Conservation (phyloP, 2,329 filamentous ascomycete species). For the Mycosphaerella arachidis region DNA sequence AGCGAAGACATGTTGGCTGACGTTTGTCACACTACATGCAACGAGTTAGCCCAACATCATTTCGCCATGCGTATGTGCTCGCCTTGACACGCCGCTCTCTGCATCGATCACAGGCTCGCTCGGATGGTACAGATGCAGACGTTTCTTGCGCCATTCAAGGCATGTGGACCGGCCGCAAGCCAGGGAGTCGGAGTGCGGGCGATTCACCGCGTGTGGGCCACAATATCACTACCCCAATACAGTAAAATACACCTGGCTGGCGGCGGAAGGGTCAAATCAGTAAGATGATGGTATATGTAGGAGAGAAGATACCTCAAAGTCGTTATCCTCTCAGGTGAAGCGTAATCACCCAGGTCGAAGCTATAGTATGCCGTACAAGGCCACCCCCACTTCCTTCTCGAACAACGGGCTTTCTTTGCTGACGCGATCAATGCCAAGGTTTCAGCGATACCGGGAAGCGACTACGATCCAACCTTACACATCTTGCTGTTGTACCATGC, state of each 20-base stretch:
- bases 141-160: slow-evolving; percentile 24
- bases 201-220: not conserved
- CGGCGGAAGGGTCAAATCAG: not conserved
- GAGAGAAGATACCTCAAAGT: not conserved
- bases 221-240: not conserved
- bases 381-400: not conserved
- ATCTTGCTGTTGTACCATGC: not conserved
- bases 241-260: not conserved
- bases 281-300: not conserved
- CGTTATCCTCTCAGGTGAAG: slow-evolving; percentile 1
- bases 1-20: slow-evolving; percentile 29
- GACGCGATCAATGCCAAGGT: not conserved
- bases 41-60: not conserved
- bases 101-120: slow-evolving; percentile 33
- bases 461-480: not conserved
- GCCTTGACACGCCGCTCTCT: slow-evolving; percentile 34
- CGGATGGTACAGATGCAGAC: slow-evolving; percentile 13
- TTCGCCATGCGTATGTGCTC: not conserved
- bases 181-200: not conserved
- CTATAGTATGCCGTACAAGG: not conserved
- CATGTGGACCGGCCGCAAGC: slow-evolving; percentile 1
- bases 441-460: not conserved
- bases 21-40: slow-evolving; percentile 29
- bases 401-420: not conserved
- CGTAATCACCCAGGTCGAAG: not conserved